phyloP scores from a whole-genome alignment of 345 rosid genomes.

The Salix suchowensis region DNA sequence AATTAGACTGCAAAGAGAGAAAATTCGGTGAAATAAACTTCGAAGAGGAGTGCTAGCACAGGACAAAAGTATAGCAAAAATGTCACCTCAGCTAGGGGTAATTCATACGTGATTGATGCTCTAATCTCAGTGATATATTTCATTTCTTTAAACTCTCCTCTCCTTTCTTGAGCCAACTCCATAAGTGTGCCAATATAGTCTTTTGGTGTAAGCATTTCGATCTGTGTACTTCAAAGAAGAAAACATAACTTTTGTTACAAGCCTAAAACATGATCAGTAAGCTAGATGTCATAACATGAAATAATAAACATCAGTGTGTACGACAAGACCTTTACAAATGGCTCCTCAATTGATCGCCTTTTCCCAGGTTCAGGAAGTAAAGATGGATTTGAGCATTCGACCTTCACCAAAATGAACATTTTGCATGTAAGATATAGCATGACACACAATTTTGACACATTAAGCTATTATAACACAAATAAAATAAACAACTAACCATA shows the following conservation, averaged over 20 bases:
- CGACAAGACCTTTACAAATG: slow-evolving; percentile 64
- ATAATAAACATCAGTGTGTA: background rate
- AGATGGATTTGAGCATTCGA: slow-evolving; percentile 95
- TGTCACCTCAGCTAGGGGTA: slow-evolving; percentile 90
- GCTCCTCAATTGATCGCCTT: slow-evolving; percentile 89
- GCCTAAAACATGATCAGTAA: background rate
- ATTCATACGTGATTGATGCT: slow-evolving; percentile 75
- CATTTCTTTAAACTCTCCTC: slow-evolving; percentile 94
- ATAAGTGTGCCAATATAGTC: slow-evolving; percentile 89
- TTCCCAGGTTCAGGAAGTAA: slow-evolving; percentile 92
- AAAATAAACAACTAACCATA: background rate
- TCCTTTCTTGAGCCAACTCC: slow-evolving; percentile 97
- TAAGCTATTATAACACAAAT: background rate
- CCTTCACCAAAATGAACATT: slow-evolving; percentile 44
- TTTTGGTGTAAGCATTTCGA: slow-evolving; percentile 96
- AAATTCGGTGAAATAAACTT: background rate
- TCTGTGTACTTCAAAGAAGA: slow-evolving; percentile 35
- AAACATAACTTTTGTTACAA: background rate
- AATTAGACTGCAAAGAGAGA: background rate
- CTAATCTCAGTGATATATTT: slow-evolving; percentile 83
- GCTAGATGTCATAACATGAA: background rate
- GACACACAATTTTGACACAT: background rate
- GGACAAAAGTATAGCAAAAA: background rate
- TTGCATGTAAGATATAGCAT: slow-evolving; percentile 17
- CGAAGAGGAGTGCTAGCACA: background rate